phyloP scores from a whole-genome alignment of 1,284 basidiomycete species.

The Cutaneotrichosporon dermatis region DNA sequence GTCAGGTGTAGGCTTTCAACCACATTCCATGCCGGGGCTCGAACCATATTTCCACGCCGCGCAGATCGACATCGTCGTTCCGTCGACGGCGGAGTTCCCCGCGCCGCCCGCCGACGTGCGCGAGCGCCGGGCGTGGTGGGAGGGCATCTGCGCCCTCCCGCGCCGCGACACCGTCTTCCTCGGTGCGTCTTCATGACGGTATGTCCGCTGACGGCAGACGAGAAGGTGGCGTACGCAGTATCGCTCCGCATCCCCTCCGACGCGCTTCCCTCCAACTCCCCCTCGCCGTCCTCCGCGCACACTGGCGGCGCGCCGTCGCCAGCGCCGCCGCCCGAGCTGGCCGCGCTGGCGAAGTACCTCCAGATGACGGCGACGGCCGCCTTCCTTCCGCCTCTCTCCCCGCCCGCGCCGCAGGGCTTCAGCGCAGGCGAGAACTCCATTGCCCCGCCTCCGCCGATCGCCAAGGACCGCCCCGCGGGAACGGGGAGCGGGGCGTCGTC shows the following conservation, averaged over 20 bases:
- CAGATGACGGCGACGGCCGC: constrained; percentile 74
- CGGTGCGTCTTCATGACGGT: constrained; percentile 53
- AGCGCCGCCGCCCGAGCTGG: constrained; percentile 1
- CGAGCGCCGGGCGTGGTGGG: constrained; percentile 58
- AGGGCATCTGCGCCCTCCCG: constrained; percentile 46
- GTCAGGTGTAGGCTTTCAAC: no score
- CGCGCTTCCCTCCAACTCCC: constrained; percentile 21
- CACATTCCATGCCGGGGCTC: neutral
- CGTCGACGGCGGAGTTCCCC: constrained; percentile 29
- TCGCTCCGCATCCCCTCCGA: constrained; percentile 55
- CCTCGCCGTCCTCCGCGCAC: neutral
- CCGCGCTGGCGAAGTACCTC: constrained; percentile 5
- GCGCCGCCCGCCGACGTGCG: constrained; percentile 13
- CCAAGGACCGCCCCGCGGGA: constrained; percentile 2
- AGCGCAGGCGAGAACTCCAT: constrained; percentile 1
- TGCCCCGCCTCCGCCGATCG: neutral
- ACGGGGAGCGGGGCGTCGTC: neutral
- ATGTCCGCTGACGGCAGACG: constrained; percentile 51
- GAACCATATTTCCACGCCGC: neutral
- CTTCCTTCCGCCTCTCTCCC: constrained; percentile 72
- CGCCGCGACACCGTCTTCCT: constrained; percentile 58
- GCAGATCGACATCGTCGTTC: constrained; percentile 59
- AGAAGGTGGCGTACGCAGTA: constrained; percentile 67
- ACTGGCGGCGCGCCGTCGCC: neutral
- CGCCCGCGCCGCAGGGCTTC: constrained; percentile 26